Evolutionary conservation across 768 basidiomycete species (phyloP), one percentile per base, ranked within the genome.

Genomic region (Hericium erinaceus): DNA sequence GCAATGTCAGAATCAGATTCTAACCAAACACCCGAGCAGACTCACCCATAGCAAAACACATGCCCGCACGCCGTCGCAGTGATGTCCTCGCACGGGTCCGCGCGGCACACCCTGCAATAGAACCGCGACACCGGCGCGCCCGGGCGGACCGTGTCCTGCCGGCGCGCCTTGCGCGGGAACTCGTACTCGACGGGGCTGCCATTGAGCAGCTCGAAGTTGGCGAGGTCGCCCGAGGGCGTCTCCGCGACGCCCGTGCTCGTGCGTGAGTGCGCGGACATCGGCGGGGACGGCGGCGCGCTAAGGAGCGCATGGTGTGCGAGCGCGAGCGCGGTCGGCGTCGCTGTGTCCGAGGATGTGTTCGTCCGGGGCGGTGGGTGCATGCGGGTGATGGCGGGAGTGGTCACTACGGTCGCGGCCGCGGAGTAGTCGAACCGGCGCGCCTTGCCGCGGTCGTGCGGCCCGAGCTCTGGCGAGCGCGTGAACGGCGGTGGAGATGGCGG

Each of bases 201-300:
- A 0, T 58, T 59, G 52, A 63, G 58, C 26, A 63, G 44, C 22
- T 57, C 57, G 39, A 63, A 63, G 58, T 63, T 59, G 40, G 62
- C 54, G 15, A 63, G 62, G 15, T 63, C 62, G 28, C 62, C 62
- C 22, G 62, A 63, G 20, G 62, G 62, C 28, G 62, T 63, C 58
- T 63, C 62, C n/a, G 62, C 62, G 40, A 41, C 13, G 28, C 28
- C 28, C n/a, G 57, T 37, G 28, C 60, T 58, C 38, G 18, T 40
- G 26, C 60, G 61, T 37, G 62, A 61, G 39, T 57, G 57, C 13
- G 20, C 24, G 18, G 60, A 56, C 20, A 61, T 57, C 3, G 60
- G 61, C 16, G 39, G 53, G 18, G 20, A 16, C 6, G 18, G 54
- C 40, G 39, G 16, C 4, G 39, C 20, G 54, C 26, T 41, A 10